Evolutionary conservation across 192 early-diverging fungal genomes (phyloP), one percentile per base, ranked within the genome.

Genomic region (Irineochytrium annulatum): DNA sequence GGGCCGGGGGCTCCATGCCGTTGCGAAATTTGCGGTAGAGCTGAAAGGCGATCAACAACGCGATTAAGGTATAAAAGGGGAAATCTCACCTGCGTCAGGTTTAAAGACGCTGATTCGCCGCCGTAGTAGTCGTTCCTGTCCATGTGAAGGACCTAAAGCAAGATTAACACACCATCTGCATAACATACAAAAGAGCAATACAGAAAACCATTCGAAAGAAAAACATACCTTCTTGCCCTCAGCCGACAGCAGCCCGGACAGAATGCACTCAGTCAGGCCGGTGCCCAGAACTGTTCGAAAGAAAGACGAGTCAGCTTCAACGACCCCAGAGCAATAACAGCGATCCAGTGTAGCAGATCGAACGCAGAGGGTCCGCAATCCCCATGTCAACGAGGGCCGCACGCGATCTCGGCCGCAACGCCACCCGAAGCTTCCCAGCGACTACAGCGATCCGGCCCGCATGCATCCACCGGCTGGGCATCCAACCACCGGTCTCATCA

Each of bases 101-200:
- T 97, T 57, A 99, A 82, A 45, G 87, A 90, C 37, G 97, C 95
- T 56, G 89, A 87, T 48, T 95, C 97, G 62, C 89, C 97, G 67
- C 97, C 96, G 68, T 99, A 99, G 77, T 97, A 99, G 72, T 96
- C 92, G 74, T 99, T 85, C 0, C 75, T 44, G 66, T 85, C 83
- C 81, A 85, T 83, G 59, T 85, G 83, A 3, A 85, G 62, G 4
- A 83, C 80, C n/a, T 41, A 14, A 14, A n/a, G 39, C n/a, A n/a
- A n/a, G n/a, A n/a, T n/a, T n/a, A n/a, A n/a, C n/a, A n/a, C n/a
- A n/a, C n/a, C n/a, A n/a, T n/a, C n/a, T n/a, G n/a, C n/a, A n/a
- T n/a, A 41, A 41, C 13, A 41, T 11, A n/a, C 13, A 41, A 41
- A 41, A n/a, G 39, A 11, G 39, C 13, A n/a, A n/a, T 11, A n/a